phyloP scores from a whole-genome alignment of 2,329 filamentous ascomycete genomes.

The Bisporella sp. region DNA sequence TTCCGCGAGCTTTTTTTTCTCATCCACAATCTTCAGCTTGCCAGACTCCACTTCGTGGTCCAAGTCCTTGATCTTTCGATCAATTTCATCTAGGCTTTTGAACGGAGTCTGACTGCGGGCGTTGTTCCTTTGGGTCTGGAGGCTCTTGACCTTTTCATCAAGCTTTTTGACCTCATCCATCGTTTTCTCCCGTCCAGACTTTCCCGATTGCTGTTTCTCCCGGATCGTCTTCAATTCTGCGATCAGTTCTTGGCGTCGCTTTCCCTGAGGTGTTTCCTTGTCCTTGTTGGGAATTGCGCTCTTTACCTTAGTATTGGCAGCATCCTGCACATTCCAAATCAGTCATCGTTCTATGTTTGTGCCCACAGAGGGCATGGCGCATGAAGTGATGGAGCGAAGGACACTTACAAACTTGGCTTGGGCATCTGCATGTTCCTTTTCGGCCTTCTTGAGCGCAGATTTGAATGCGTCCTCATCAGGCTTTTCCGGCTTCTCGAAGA shows the following conservation, averaged over 20 bases:
- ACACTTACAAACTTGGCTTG: conserved; percentile 61
- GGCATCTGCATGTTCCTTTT: conserved; percentile 77
- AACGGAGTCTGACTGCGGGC: conserved; percentile 74
- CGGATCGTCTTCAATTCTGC: conserved; percentile 77
- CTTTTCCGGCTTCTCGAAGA: conserved; percentile 63
- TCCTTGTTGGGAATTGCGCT: conserved; percentile 66
- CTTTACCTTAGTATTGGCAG: conserved; percentile 83
- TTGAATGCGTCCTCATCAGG: conserved; percentile 85
- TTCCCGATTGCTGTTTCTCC: conserved; percentile 79
- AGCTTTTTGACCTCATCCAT: conserved; percentile 89
- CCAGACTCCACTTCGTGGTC: conserved; percentile 84
- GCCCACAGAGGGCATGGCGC: conserved; percentile 3
- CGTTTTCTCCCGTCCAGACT: conserved; percentile 69
- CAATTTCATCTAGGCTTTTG: conserved; percentile 84
- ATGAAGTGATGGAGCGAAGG: not conserved
- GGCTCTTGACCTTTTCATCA: conserved; percentile 80
- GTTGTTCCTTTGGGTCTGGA: conserved; percentile 79
- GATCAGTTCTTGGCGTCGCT: conserved; percentile 81
- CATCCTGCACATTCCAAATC: conserved; percentile 52
- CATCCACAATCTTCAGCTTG: conserved; percentile 91
- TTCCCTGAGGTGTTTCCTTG: conserved; percentile 70
- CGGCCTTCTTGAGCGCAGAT: conserved; percentile 67
- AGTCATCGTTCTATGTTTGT: conserved; percentile 9
- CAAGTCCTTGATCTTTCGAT: conserved; percentile 71
- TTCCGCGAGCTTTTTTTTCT: conserved; percentile 86